A percentile compares a stretch with the other conserved stretches of the same genome.
Conservation (phyloP, 495 filamentous ascomycete genomes). For the Apiosordaria backusii region DNA sequence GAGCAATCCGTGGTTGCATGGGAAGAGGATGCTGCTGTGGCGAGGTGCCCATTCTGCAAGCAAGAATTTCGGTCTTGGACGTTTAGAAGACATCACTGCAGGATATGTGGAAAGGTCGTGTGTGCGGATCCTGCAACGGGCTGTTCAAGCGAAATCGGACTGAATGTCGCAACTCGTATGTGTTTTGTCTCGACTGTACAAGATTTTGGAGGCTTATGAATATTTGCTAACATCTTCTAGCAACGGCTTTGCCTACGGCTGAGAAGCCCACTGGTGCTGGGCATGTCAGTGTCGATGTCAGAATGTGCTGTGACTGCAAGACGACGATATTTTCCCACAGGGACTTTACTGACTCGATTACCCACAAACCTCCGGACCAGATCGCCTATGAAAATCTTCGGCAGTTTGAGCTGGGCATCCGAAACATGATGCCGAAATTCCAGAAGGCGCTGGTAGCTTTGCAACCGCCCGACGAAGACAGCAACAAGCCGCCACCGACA, state of each 20-base stretch:
- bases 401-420: conserved; percentile 88
- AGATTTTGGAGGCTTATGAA: background rate
- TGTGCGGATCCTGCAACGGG: conserved; percentile 80
- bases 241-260: conserved; percentile 40
- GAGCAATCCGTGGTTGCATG: conserved; percentile 92
- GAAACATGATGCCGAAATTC: conserved; percentile 78
- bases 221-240: conserved; percentile 7
- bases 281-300: conserved; percentile 69
- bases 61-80: conserved; percentile 90
- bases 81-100: conserved; percentile 89
- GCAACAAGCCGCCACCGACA: conserved; percentile 62
- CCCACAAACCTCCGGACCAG: conserved; percentile 67
- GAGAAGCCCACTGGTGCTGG: conserved; percentile 55
- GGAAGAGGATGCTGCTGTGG: conserved; percentile 84
- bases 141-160: conserved; percentile 78
- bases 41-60: conserved; percentile 85
- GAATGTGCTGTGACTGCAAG: conserved; percentile 90
- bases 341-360: conserved; percentile 72
- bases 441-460: conserved; percentile 67
- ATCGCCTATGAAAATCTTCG: conserved; percentile 80
- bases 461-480: conserved; percentile 40
- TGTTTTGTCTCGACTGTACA: conserved; percentile 2
- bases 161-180: conserved; percentile 70
- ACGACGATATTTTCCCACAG: conserved; percentile 76
- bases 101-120: conserved; percentile 87